These are phyloP conservation scores for Aspergillus sp. DNA, from an alignment of 2,329 filamentous ascomycete species.

Conservation along the genomic window DNA sequence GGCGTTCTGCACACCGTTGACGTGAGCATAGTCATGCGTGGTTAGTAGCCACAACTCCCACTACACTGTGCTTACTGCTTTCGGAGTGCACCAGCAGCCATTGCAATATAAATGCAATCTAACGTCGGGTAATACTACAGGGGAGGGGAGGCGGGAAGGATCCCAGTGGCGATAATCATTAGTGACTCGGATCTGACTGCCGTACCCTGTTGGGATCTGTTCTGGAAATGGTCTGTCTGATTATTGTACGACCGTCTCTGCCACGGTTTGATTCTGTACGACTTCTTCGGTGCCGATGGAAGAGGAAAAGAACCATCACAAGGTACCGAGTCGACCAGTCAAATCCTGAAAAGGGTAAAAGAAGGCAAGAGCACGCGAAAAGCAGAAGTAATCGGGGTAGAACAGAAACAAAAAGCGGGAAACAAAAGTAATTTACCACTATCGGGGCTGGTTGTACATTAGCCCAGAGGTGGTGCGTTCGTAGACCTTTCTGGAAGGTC, in stretches of 20 bases:
- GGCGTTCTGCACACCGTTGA: conserved; percentile 7
- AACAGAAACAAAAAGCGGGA: not conserved
- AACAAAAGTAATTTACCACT: not conserved
- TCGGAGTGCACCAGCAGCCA: conserved; percentile 1
- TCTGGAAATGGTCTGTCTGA: conserved; percentile 2
- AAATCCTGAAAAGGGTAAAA: not conserved
- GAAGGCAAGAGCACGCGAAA: not conserved
- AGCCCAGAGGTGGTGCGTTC: not conserved
- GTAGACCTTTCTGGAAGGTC: conserved; percentile 4
- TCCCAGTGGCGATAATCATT: conserved; percentile 11
- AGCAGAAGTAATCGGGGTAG: not conserved
- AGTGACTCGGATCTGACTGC: conserved; percentile 10
- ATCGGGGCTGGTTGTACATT: not conserved
- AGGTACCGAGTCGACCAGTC: not conserved
- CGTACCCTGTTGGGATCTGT: conserved; percentile 3
- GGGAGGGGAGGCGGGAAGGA: conserved; percentile 12
- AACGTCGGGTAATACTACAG: conserved; percentile 1
- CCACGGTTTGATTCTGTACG: not conserved
- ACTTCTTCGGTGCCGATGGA: not conserved
- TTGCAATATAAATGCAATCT: not conserved
- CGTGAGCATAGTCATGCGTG: not conserved
- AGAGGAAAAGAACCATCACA: not conserved
- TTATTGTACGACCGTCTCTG: not conserved
- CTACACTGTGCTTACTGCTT: not conserved
- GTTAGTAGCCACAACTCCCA: not conserved